These are phyloP conservation scores for Marasmius fiardii DNA, from an alignment of 1,284 basidiomycete species.

Conservation along the genomic window DNA sequence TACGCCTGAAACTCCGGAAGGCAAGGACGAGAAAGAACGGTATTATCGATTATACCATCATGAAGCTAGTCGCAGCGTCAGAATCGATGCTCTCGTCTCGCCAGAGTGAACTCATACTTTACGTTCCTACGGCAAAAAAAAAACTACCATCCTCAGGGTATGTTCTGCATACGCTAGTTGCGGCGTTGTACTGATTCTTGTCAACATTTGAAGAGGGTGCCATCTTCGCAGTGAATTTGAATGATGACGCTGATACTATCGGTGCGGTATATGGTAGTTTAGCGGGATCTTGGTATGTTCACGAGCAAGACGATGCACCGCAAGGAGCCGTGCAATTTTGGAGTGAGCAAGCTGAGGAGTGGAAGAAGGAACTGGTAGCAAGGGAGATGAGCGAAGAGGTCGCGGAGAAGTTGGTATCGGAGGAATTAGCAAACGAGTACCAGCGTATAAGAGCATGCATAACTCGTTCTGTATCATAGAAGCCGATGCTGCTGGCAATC, in stretches of 20 bases:
- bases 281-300: constrained; percentile 37
- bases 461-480: no score
- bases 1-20: constrained; percentile 11
- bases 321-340: constrained; percentile 27
- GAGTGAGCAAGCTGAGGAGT: constrained; percentile 31
- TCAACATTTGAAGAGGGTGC: constrained; percentile 39
- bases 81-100: constrained; percentile 12
- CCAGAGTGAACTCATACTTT: constrained; percentile 3
- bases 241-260: constrained; percentile 39
- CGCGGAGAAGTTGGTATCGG: no score
- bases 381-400: no score
- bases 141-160: no score
- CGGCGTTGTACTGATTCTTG: constrained; percentile 41
- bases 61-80: constrained; percentile 25
- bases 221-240: constrained; percentile 38
- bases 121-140: constrained; percentile 25
- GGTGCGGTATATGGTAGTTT: constrained; percentile 40
- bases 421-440: no score
- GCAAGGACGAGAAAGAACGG: constrained; percentile 21
- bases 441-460: no score
- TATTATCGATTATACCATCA: constrained; percentile 31
- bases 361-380: no score
- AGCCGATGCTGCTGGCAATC: no score
- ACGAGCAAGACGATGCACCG: constrained; percentile 14
- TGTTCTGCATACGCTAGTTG: constrained; percentile 34